Evolutionary conservation across 2,329 filamentous ascomycete genomes (phyloP).

Genomic region (Colletotrichum euphorbiae): DNA sequence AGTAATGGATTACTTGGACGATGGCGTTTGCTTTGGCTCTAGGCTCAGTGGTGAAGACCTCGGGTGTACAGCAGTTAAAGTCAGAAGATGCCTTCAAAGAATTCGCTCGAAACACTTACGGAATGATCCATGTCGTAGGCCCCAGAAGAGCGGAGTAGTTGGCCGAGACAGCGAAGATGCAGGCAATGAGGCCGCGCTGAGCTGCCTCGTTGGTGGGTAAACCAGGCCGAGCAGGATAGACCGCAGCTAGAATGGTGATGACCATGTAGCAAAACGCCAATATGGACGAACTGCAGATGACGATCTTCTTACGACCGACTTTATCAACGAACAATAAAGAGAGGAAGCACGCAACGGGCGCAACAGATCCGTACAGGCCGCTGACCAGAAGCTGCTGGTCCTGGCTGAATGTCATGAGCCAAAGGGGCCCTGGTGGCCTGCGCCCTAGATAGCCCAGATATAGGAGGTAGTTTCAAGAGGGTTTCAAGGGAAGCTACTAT

Average conservation of each 20-base stretch:
- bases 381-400: slow-evolving; percentile 53
- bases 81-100: background rate
- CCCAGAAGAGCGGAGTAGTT: slow-evolving; percentile 53
- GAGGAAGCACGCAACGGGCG: slow-evolving; percentile 50
- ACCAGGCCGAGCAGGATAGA: slow-evolving; percentile 51
- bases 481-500: too few relatives aligned
- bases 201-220: slow-evolving; percentile 52
- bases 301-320: slow-evolving; percentile 51
- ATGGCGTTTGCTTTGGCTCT: slow-evolving; percentile 56
- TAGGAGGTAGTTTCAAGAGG: too few relatives aligned
- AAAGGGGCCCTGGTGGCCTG: too few relatives aligned
- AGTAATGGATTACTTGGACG: slow-evolving; percentile 55
- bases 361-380: slow-evolving; percentile 53
- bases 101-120: slow-evolving; percentile 44
- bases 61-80: slow-evolving; percentile 44
- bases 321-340: slow-evolving; percentile 55
- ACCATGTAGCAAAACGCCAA: slow-evolving; percentile 53
- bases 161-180: slow-evolving; percentile 55
- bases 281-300: slow-evolving; percentile 51
- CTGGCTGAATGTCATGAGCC: too few relatives aligned
- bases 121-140: slow-evolving; percentile 57
- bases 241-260: slow-evolving; percentile 53
- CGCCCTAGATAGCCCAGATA: too few relatives aligned
- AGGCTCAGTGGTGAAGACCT: slow-evolving; percentile 55
- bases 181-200: slow-evolving; percentile 53